A percentile compares a stretch with the other conserved stretches of the same genome.
phyloP scores from a whole-genome alignment of 352 stramenopile species.

The Aphanomyces cochlioides region DNA sequence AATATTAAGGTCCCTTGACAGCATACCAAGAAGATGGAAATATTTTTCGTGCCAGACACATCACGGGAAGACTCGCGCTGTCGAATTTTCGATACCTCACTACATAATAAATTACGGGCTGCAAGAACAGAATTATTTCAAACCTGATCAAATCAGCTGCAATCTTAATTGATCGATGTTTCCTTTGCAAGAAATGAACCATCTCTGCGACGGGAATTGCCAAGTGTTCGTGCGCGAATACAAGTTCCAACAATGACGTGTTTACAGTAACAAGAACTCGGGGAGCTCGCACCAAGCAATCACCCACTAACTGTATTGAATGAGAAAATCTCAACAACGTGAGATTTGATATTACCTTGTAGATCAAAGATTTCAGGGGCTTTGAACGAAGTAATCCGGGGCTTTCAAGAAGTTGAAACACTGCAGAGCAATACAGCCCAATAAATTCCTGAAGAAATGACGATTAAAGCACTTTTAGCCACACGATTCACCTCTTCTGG shows the following conservation, averaged over 20 bases:
- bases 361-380: slow-evolving; percentile 58
- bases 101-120: not conserved
- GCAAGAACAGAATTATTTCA: not conserved
- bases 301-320: slow-evolving; percentile 48
- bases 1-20: not conserved
- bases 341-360: slow-evolving; percentile 42
- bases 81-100: slow-evolving; percentile 71
- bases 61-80: slow-evolving; percentile 67
- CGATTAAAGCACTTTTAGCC: not conserved
- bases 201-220: slow-evolving; percentile 15
- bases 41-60: slow-evolving; percentile 64
- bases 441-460: slow-evolving; percentile 55
- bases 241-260: slow-evolving; percentile 41
- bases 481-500: slow-evolving; percentile 53
- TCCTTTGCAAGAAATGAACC: slow-evolving; percentile 16
- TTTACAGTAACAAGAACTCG: slow-evolving; percentile 67
- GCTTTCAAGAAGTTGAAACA: slow-evolving; percentile 65
- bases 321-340: not conserved
- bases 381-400: slow-evolving; percentile 58
- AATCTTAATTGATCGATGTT: slow-evolving; percentile 46
- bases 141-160: slow-evolving; percentile 60
- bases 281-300: slow-evolving; percentile 54
- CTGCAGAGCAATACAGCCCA: slow-evolving; percentile 64
- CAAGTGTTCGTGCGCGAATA: slow-evolving; percentile 31
- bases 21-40: slow-evolving; percentile 63